Percentiles rank a stretch among this genome's conserved stretches.
Evolutionary conservation across 1,284 basidiomycete species (phyloP).

Genomic region (Cryptococcus floricola): DNA sequence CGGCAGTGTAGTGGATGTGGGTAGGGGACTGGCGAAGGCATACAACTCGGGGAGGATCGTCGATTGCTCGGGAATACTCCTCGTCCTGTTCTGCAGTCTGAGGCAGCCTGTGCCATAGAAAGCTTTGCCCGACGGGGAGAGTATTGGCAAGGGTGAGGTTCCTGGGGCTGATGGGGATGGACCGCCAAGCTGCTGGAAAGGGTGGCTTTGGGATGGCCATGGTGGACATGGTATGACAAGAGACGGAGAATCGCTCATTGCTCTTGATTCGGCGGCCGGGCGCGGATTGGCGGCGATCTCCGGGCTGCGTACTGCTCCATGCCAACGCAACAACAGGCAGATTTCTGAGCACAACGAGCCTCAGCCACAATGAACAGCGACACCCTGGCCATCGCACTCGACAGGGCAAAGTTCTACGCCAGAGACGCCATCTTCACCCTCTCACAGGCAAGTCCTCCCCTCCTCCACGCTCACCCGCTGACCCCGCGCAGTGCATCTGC

Average conservation of each 20-base stretch:
- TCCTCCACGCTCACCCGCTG: background rate
- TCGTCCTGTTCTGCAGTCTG: slow-evolving; percentile 19
- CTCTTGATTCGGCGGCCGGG: no score
- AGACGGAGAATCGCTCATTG: no score
- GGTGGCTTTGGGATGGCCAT: slow-evolving; percentile 24
- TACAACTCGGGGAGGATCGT: slow-evolving; percentile 59
- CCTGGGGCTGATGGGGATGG: slow-evolving; percentile 22
- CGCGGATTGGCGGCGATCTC: no score
- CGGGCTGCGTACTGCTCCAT: background rate
- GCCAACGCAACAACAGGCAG: background rate
- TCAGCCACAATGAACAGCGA: slow-evolving; percentile 19
- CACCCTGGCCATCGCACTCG: slow-evolving; percentile 37
- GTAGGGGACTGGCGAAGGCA: slow-evolving; percentile 70
- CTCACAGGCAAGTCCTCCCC: slow-evolving; percentile 28
- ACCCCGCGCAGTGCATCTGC: slow-evolving; percentile 43
- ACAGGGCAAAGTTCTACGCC: slow-evolving; percentile 42
- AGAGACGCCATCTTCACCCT: slow-evolving; percentile 35
- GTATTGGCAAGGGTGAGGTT: slow-evolving; percentile 46
- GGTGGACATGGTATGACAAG: background rate
- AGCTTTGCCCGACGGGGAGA: slow-evolving; percentile 47
- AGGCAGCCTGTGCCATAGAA: slow-evolving; percentile 43
- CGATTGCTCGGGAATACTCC: slow-evolving; percentile 44
- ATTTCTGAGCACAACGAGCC: background rate
- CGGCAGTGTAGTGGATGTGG: slow-evolving; percentile 66
- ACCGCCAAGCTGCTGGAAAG: slow-evolving; percentile 40